Evolutionary conservation across 768 basidiomycete genomes (phyloP), one percentile per base, ranked within the genome.

Genomic region (Dendrothele bispora): DNA sequence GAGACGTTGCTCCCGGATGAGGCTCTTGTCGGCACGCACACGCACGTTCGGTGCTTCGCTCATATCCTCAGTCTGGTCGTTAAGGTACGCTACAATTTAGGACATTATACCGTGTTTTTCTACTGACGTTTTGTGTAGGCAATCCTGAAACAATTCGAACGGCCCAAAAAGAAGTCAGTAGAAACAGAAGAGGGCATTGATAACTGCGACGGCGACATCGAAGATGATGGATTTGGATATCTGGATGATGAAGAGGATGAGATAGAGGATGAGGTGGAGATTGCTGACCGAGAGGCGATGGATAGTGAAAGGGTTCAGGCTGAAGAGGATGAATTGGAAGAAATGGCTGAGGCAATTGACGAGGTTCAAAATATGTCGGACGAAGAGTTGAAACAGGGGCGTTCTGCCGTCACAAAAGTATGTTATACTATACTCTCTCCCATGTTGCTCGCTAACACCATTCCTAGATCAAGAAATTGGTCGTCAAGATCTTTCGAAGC

Each of bases 401-500:
- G 29, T 12, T 49, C 43, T 25, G 15, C 41, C 20, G 28, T 49
- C 26, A 20, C 20, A 22, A 49, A 49, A 41, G 48, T 44, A 30
- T 20, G 17, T 44, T 27, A 15, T 12, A n/a, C n/a, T 25, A 35
- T 14, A 32, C 41, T 15, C 12, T 48, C 10, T 40, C 18, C 29
- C 48, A 25, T 11, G 30, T 29, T 45, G 25, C 27, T 32, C 14
- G 30, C n/a, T 28, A n/a, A n/a, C n/a, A n/a, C n/a, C n/a, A n/a
- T n/a, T n/a, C n/a, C n/a, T n/a, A n/a, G n/a, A n/a, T n/a, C n/a
- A n/a, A n/a, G n/a, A n/a, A n/a, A n/a, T n/a, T n/a, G n/a, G n/a
- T n/a, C n/a, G n/a, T n/a, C n/a, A n/a, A n/a, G n/a, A n/a, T n/a
- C n/a, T n/a, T n/a, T n/a, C n/a, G n/a, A n/a, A n/a, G n/a, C n/a